Percentiles rank a stretch among this genome's conserved stretches.
Conservation (phyloP, 2,329 filamentous ascomycete genomes). For the Graphilbum ipis-grandicollis region DNA sequence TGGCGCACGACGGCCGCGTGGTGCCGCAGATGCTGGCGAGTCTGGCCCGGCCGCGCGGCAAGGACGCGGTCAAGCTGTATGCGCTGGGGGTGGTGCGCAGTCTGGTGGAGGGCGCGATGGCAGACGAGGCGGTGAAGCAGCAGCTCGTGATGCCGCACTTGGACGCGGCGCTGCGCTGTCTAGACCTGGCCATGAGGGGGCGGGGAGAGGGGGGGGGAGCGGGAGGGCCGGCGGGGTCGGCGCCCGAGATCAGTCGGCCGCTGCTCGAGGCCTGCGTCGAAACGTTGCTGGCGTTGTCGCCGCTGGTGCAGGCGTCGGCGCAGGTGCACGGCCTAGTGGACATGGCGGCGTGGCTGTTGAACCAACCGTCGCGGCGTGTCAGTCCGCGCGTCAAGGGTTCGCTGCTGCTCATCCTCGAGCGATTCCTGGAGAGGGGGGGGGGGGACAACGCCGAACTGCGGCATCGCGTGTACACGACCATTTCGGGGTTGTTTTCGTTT, state of each 20-base stretch:
- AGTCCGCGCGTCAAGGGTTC: conserved; percentile 69
- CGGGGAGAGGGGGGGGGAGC: neutral
- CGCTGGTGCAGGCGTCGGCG: conserved; percentile 45
- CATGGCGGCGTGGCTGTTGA: conserved; percentile 64
- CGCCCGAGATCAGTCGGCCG: conserved; percentile 41
- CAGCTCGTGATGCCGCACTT: conserved; percentile 17
- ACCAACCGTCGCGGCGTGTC: conserved; percentile 70
- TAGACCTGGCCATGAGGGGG: conserved; percentile 13
- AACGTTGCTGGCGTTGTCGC: conserved; percentile 58
- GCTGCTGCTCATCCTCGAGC: conserved; percentile 62
- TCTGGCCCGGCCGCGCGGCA: conserved; percentile 43
- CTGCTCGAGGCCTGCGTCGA: conserved; percentile 66
- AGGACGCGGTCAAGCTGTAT: conserved; percentile 74
- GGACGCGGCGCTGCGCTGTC: conserved; percentile 22
- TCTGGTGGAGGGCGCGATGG: conserved; percentile 40
- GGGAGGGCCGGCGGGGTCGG: too few relatives aligned
- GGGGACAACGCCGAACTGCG: conserved; percentile 33
- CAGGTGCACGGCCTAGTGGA: conserved; percentile 65
- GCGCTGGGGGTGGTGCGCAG: conserved; percentile 60
- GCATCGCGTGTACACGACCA: conserved; percentile 50
- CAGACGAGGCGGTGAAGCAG: conserved; percentile 25
- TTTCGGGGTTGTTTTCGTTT: conserved; percentile 74
- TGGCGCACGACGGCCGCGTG: conserved; percentile 44
- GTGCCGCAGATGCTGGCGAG: conserved; percentile 56
- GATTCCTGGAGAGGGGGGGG: conserved; percentile 55